Evolutionary conservation across 495 filamentous ascomycete species (phyloP), one percentile per base, ranked within the genome.

Genomic region (Penicillium egyptiacum): DNA sequence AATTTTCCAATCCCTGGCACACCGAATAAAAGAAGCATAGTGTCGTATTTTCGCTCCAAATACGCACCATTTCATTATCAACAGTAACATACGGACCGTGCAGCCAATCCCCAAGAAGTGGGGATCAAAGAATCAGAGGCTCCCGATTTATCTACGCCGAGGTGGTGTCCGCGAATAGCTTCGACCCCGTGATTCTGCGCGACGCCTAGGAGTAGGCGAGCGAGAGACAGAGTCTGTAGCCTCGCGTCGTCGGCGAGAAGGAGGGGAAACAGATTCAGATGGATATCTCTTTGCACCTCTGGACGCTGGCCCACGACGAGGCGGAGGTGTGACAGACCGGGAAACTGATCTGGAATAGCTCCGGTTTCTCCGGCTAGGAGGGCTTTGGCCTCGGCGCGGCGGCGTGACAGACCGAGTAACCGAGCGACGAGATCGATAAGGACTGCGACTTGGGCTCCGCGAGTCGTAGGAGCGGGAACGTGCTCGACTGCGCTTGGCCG

Each of bases 401-500:
- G 72, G 74, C 1, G 65, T 69, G 46, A 71, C 67, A 20, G 74
- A 77, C 6, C 70, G 68, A 33, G 72, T 70, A 10, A 56, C 33
- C 1, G 71, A 72, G n/a, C 71, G 66, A 12, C 66, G 65, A 30
- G 61, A 51, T 5, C 54, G 62, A 33, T 61, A 61, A 33, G 60
- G 65, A 39, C 60, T 69, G 30, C 64, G 66, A 19, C 66, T 66
- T 33, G 60, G 62, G 42, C 62, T 63, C n/a, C 67, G 67, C 16
- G 73, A 72, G 56, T 61, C 37, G 17, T 40, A 40, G 37, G 49
- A 25, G 16, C 39, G 59, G 30, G 66, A 71, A 17, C 64, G 63
- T 14, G 61, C 63, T 8, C 68, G 67, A n/a, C 40, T 58, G 25
- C 67, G 70, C 37, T 62, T 61, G 2, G 66, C 62, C 3, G 69